These are phyloP conservation scores for Acacia pycnantha DNA, from an alignment of 331 rosid genomes.

Conservation along the genomic window DNA sequence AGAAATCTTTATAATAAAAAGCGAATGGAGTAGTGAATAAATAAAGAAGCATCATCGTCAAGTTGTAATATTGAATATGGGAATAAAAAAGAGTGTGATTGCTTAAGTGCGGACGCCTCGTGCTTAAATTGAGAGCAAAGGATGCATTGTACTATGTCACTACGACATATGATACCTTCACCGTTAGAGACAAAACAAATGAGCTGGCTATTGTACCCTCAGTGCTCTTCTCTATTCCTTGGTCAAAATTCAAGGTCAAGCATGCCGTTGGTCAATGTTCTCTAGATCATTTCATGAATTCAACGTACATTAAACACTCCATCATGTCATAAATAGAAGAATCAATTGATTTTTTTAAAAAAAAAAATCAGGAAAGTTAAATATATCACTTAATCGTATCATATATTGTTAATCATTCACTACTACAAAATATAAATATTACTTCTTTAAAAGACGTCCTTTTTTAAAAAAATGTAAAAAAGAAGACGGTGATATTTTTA, in stretches of 20 bases:
- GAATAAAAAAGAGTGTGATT: neutral
- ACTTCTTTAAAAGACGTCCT: too few relatives aligned
- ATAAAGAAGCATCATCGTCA: neutral
- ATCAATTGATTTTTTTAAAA: too few relatives aligned
- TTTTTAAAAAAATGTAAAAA: too few relatives aligned
- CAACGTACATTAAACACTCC: too few relatives aligned
- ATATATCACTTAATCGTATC: too few relatives aligned
- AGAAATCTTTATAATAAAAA: too few relatives aligned
- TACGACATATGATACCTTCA: neutral
- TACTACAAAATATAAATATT: too few relatives aligned
- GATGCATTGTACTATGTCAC: neutral
- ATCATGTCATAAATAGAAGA: too few relatives aligned
- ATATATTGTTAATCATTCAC: too few relatives aligned
- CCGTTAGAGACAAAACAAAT: neutral
- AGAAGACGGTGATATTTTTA: too few relatives aligned
- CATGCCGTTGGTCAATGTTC: neutral
- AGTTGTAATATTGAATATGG: neutral
- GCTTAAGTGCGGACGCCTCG: conserved; percentile 35
- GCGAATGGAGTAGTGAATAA: too few relatives aligned
- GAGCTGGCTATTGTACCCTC: neutral
- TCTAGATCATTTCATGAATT: neutral
- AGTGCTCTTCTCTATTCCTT: neutral
- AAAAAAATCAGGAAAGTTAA: too few relatives aligned
- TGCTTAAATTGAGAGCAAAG: conserved; percentile 4
- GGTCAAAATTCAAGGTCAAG: neutral